Evolutionary conservation across 2,329 filamentous ascomycete species (phyloP).

Genomic region (Incumbomyces lentus): DNA sequence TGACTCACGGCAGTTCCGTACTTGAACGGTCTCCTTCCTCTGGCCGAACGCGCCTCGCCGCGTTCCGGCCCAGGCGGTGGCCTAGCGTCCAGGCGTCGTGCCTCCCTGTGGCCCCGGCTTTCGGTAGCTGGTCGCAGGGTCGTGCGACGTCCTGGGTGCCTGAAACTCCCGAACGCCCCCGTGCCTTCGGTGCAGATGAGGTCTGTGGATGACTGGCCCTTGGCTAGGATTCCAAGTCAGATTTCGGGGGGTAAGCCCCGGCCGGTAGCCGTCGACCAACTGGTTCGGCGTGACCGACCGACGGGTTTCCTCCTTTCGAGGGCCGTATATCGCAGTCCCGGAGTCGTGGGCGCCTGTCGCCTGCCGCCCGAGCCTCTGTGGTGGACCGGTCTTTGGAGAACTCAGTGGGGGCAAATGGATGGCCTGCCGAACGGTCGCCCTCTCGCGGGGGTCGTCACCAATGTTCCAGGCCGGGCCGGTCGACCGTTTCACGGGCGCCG

Average conservation of each 20-base stretch:
- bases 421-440: not conserved
- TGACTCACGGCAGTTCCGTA: too few relatives aligned
- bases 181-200: slow-evolving; percentile 12
- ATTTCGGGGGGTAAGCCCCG: slow-evolving; percentile 16
- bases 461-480: too few relatives aligned
- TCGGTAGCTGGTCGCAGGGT: too few relatives aligned
- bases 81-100: too few relatives aligned
- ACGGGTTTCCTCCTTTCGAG: slow-evolving; percentile 18
- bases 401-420: slow-evolving; percentile 21
- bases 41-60: too few relatives aligned
- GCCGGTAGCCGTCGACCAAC: slow-evolving; percentile 13
- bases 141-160: not conserved
- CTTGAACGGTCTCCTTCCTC: too few relatives aligned
- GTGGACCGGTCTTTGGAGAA: slow-evolving; percentile 16
- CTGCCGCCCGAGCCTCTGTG: slow-evolving; percentile 8
- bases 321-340: slow-evolving; percentile 13
- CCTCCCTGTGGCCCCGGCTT: too few relatives aligned
- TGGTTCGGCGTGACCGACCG: slow-evolving; percentile 12
- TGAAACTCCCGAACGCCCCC: slow-evolving; percentile 11
- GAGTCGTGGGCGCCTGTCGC: slow-evolving; percentile 3
- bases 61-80: too few relatives aligned
- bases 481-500: too few relatives aligned
- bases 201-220: slow-evolving; percentile 21
- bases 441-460: too few relatives aligned
- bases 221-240: slow-evolving; percentile 18